Percentiles rank a stretch among this genome's conserved stretches.
phyloP scores from a whole-genome alignment of 2,329 filamentous ascomycete genomes.

The Scytalidium sp. region DNA sequence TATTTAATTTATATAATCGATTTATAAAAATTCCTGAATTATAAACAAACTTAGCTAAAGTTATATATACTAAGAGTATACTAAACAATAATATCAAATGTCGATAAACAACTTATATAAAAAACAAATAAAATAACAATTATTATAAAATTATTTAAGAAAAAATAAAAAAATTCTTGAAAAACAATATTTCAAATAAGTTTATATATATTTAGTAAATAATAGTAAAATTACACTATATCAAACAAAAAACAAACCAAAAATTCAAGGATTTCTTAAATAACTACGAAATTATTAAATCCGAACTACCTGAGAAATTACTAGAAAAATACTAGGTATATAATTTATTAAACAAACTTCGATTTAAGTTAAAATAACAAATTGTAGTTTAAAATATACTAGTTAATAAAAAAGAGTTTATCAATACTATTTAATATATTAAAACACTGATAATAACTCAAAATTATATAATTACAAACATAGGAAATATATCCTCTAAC shows the following conservation, averaged over 20 bases:
- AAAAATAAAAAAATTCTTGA: conserved; percentile 1
- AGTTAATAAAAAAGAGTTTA: not conserved
- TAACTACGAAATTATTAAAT: conserved; percentile 4
- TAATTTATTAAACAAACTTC: not conserved
- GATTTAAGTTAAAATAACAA: conserved; percentile 5
- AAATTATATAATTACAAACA: too few relatives aligned
- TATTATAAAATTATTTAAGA: not conserved
- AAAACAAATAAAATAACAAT: not conserved
- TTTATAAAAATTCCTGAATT: not conserved
- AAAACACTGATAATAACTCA: too few relatives aligned
- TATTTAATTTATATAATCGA: conserved; percentile 1
- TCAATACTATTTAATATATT: not conserved
- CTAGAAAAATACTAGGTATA: conserved; percentile 1
- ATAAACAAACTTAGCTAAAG: not conserved
- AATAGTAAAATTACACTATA: conserved; percentile 2
- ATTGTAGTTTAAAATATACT: conserved; percentile 2
- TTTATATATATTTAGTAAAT: conserved; percentile 1
- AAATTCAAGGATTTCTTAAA: conserved; percentile 6
- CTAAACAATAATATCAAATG: conserved; percentile 3
- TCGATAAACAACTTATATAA: conserved; percentile 4
- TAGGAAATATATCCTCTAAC: too few relatives aligned
- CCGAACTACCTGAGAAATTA: not conserved
- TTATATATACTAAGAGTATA: conserved; percentile 2
- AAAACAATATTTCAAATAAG: not conserved
- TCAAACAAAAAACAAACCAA: conserved; percentile 3